Percentiles rank a stretch among this genome's conserved stretches.
These are phyloP conservation scores for rapeseed (Brassica napus) DNA, from an alignment of 345 rosid genomes.

Conservation along the genomic window DNA sequence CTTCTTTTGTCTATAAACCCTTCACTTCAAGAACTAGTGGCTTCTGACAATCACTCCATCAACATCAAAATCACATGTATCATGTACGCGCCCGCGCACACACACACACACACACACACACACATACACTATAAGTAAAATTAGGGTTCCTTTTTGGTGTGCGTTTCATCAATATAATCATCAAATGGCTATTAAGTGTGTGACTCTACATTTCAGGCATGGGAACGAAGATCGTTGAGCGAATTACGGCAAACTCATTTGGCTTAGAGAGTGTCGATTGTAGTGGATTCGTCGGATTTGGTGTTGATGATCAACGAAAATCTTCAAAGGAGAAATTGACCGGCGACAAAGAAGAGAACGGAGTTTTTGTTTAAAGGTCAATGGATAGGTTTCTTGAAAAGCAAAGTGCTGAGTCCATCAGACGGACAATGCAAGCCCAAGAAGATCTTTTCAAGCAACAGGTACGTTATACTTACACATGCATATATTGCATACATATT, in stretches of 20 bases:
- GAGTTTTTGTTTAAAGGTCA: slow-evolving; percentile 30
- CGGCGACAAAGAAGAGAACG: slow-evolving; percentile 24
- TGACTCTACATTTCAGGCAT: slow-evolving; percentile 57
- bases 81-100: background rate
- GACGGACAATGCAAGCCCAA: slow-evolving; percentile 77
- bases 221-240: slow-evolving; percentile 67
- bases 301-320: slow-evolving; percentile 51
- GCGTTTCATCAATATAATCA: background rate
- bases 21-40: slow-evolving; percentile 38
- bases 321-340: slow-evolving; percentile 33
- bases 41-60: slow-evolving; percentile 41
- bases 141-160: slow-evolving; percentile 6
- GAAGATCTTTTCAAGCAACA: slow-evolving; percentile 75
- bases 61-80: slow-evolving; percentile 24
- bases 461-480: slow-evolving; percentile 41
- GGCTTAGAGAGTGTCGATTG: slow-evolving; percentile 40
- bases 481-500: background rate
- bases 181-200: slow-evolving; percentile 19
- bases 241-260: slow-evolving; percentile 39
- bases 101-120: background rate
- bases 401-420: slow-evolving; percentile 58
- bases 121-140: slow-evolving; percentile 9
- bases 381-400: slow-evolving; percentile 56
- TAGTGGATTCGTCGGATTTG: slow-evolving; percentile 32
- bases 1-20: slow-evolving; percentile 37